These are phyloP conservation scores for Seminavis robusta DNA, from an alignment of 108 stramenopile genomes.

Conservation along the genomic window DNA sequence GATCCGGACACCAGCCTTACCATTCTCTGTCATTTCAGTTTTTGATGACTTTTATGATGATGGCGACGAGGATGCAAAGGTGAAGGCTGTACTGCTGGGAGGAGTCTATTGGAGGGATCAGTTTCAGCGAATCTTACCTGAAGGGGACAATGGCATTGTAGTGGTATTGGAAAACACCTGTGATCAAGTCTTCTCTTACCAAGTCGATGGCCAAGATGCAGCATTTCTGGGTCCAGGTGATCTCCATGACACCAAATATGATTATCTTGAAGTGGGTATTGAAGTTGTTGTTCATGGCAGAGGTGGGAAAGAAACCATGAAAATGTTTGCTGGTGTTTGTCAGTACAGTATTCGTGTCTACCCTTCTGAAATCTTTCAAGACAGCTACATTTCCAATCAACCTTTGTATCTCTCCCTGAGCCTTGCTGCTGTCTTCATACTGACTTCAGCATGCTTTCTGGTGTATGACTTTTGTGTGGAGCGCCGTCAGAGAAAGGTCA, in stretches of 20 bases:
- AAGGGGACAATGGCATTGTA: constrained; percentile 37
- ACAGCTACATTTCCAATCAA: constrained; percentile 27
- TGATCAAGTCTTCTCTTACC: constrained; percentile 36
- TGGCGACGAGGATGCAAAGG: too few species aligned
- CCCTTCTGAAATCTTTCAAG: constrained; percentile 39
- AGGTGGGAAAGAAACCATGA: too few species aligned
- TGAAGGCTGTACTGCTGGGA: too few species aligned
- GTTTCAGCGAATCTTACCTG: constrained; percentile 26
- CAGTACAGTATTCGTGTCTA: constrained; percentile 28
- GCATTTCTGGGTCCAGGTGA: constrained; percentile 8
- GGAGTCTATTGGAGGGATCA: constrained; percentile 40
- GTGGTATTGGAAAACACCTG: constrained; percentile 35
- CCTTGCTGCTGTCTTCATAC: constrained; percentile 32
- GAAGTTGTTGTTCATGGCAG: too few species aligned
- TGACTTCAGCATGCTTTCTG: constrained; percentile 3
- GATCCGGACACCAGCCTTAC: too few species aligned
- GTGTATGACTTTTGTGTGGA: constrained; percentile 7
- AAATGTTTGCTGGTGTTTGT: too few species aligned
- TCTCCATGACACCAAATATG: constrained; percentile 10
- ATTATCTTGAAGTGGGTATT: constrained; percentile 10
- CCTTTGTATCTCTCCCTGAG: constrained; percentile 27
- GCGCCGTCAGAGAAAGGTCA: neutral
- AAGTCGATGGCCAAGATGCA: constrained; percentile 20
- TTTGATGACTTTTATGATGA: too few species aligned
- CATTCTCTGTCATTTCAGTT: too few species aligned